Evolutionary conservation across 2,329 filamentous ascomycete species (phyloP).

Genomic region (Massarina eburnea): DNA sequence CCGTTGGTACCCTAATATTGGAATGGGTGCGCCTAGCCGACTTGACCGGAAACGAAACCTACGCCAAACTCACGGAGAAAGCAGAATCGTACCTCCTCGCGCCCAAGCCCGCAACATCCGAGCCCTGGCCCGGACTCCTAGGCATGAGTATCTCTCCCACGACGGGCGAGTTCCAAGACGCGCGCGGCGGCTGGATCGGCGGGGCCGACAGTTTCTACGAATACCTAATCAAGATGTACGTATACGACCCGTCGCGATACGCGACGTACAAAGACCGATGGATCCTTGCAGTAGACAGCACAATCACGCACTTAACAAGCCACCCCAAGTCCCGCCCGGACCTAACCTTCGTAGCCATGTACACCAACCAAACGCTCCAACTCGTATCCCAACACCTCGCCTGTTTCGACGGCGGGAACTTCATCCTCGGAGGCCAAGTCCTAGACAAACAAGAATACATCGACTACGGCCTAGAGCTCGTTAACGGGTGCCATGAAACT

Average conservation of each 20-base stretch:
- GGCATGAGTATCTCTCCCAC: slow-evolving; percentile 67
- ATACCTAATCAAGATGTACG: slow-evolving; percentile 88
- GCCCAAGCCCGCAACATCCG: slow-evolving; percentile 62
- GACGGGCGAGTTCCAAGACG: slow-evolving; percentile 68
- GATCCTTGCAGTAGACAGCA: slow-evolving; percentile 73
- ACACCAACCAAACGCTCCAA: slow-evolving; percentile 47
- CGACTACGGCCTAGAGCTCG: slow-evolving; percentile 71
- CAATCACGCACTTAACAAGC: slow-evolving; percentile 69
- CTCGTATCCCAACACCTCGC: slow-evolving; percentile 58
- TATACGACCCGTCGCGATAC: slow-evolving; percentile 72
- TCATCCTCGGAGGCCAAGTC: slow-evolving; percentile 76
- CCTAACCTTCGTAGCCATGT: slow-evolving; percentile 70
- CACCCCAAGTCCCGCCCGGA: slow-evolving; percentile 68
- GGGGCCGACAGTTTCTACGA: slow-evolving; percentile 83
- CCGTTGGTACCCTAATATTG: slow-evolving; percentile 74
- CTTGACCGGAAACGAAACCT: slow-evolving; percentile 67
- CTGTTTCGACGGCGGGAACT: slow-evolving; percentile 83
- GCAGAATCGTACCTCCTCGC: slow-evolving; percentile 70
- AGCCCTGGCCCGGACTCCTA: slow-evolving; percentile 77
- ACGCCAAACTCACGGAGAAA: slow-evolving; percentile 66
- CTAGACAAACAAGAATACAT: slow-evolving; percentile 68
- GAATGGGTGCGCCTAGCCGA: slow-evolving; percentile 85
- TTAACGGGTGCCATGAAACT: slow-evolving; percentile 72
- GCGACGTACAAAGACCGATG: slow-evolving; percentile 68
- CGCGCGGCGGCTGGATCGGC: slow-evolving; percentile 73